Base-by-base conservation (phyloP, 352 stramenopile genomes). In the Globisporangium carolinianum region DNA sequence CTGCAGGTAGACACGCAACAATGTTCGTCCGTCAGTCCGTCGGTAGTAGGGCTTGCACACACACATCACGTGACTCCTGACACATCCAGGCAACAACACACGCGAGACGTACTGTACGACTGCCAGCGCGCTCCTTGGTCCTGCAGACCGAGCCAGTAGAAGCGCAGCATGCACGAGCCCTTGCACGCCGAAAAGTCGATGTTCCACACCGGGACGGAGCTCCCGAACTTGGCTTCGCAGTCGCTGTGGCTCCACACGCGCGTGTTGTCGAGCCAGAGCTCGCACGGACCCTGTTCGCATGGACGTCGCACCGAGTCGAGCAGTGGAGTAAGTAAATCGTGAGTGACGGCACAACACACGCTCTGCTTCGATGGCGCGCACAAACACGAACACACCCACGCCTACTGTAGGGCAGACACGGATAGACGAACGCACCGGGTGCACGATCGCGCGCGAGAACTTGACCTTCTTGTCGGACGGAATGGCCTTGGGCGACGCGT, bases 131-230 rank as follows among this genome's bases (percentile, higher is more conserved):
- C 49, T 15, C 53, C 53, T 0, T 35, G 11, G 15, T 72, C 67
- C 51, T 83, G 69, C 43, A 83, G 69, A 2, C 10, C 69, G 17
- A 83, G 57, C 73, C 73, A 83, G 66, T 76, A 83, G 55, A 79
- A 78, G 0, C 66, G 58, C 18, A 83, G 51, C 36, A 62, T 65
- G 67, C 68, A 83, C n/a, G 63, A 55, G 11, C 57, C 61, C 12
- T 63, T 60, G 58, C 73, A 83, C 6, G 65, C 63, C 32, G 71
- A 71, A 32, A 64, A 80, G 48, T 83, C 73, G 0, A 83, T 57
- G 0, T 65, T 59, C 32, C 32, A 58, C 11, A 32, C 15, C 58
- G 74, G 60, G 4, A 67, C 53, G 0, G 69, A 73, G 57, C 60
- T 68, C 17, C 62, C 53, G 14, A 52, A 53, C 1, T 60, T 58